Percentiles rank a stretch among this genome's conserved stretches.
Evolutionary conservation across 352 stramenopile genomes (phyloP).

Genomic region (Globisporangium viniferum): DNA sequence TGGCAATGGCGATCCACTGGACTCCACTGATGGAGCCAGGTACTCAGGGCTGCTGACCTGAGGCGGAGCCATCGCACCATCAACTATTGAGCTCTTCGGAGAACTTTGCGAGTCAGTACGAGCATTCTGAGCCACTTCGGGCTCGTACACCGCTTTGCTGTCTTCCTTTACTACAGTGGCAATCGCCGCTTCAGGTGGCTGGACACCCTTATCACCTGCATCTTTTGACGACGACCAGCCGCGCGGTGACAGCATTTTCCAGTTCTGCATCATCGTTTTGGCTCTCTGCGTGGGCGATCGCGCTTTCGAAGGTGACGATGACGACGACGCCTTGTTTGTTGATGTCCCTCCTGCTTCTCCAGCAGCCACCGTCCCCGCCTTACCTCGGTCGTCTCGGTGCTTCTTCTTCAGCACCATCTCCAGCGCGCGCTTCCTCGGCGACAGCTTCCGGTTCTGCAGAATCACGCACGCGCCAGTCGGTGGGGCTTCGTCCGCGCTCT

Average conservation of each 20-base stretch:
- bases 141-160: neutral
- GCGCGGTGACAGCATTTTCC: slow-evolving; percentile 16
- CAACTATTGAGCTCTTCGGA: neutral
- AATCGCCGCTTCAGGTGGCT: neutral
- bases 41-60: neutral
- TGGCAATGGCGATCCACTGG: neutral
- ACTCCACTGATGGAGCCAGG: neutral
- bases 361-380: neutral
- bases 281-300: slow-evolving; percentile 21
- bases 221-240: neutral
- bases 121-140: neutral
- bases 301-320: neutral
- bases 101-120: neutral
- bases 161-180: slow-evolving; percentile 4
- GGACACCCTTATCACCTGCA: neutral
- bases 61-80: neutral
- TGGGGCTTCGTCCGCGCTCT: slow-evolving; percentile 17
- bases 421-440: slow-evolving; percentile 63
- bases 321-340: neutral
- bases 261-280: slow-evolving; percentile 25
- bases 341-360: neutral
- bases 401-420: slow-evolving; percentile 71
- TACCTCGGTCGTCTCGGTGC: slow-evolving; percentile 35
- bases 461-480: slow-evolving; percentile 53
- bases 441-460: slow-evolving; percentile 63